phyloP scores from a whole-genome alignment of 345 rosid species.

The rapeseed (Brassica napus) region DNA sequence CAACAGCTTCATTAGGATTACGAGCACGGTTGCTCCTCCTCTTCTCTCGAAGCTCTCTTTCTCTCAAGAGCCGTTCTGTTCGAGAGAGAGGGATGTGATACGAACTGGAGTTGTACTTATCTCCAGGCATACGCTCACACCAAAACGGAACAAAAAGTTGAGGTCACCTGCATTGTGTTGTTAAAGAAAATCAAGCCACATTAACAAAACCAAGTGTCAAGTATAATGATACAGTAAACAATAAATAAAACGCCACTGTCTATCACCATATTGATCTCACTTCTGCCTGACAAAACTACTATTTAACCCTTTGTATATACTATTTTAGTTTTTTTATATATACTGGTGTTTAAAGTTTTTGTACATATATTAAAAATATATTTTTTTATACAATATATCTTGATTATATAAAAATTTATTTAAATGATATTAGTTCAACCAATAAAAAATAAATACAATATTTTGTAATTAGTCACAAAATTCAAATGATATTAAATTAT shows the following conservation, averaged over 20 bases:
- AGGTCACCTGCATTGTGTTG: conserved; percentile 58
- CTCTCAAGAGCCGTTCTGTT: conserved; percentile 75
- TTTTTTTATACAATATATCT: too few relatives aligned
- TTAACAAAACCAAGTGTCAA: conserved; percentile 32
- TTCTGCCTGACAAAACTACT: not conserved
- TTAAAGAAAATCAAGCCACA: conserved; percentile 36
- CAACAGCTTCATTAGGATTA: conserved; percentile 55
- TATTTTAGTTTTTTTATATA: too few relatives aligned
- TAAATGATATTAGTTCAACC: too few relatives aligned
- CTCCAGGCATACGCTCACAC: conserved; percentile 89
- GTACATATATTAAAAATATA: too few relatives aligned
- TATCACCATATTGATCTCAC: conserved; percentile 33
- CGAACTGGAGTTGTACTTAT: conserved; percentile 70
- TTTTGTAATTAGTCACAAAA: too few relatives aligned
- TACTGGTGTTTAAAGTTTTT: too few relatives aligned
- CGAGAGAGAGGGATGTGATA: conserved; percentile 55
- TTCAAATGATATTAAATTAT: too few relatives aligned
- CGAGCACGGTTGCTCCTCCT: conserved; percentile 55
- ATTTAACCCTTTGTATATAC: too few relatives aligned
- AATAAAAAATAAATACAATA: too few relatives aligned
- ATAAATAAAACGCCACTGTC: conserved; percentile 8
- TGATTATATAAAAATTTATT: too few relatives aligned
- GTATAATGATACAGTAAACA: not conserved
- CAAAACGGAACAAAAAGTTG: conserved; percentile 41
- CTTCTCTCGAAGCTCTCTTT: conserved; percentile 68